Evolutionary conservation across 192 early-diverging fungal species (phyloP), one percentile per base, ranked within the genome.

Genomic region (Chytriomyces hyalinus): DNA sequence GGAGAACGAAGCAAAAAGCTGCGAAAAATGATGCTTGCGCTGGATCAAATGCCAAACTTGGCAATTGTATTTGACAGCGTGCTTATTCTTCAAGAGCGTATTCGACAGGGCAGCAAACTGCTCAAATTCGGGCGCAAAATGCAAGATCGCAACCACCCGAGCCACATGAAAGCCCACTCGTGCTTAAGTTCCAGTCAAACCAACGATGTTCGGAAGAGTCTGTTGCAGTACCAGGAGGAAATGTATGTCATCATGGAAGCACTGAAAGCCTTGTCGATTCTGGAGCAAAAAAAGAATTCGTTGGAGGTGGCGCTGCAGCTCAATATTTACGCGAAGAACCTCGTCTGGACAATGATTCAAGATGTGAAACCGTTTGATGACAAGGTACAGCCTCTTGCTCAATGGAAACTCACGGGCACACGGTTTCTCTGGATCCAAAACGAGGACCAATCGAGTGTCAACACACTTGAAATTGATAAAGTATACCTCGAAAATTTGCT

Each of bases 401-500:
- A 93, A 79, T 90, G 91, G 90, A 87, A 84, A 1, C 53, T 95
- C 57, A 82, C 84, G 0, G 86, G 87, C 74, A 81, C 91, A 8
- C 84, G 85, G 57, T 94, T 94, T 73, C 81, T 79, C 51, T 91
- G 90, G 78, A 80, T 90, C n/a, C 91, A 89, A n/a, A 91, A 93
- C n/a, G 92, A 94, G 66, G 94, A 95, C 70, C 93, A 94, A 82
- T 92, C 93, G 0, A 90, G 84, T 61, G 78, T 83, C 20, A 85
- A 93, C 67, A 90, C 91, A 17, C 80, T 94, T 49, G 93, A 95
- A 65, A 87, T 96, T 17, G 92, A 95, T 80, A 77, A 88, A 69
- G 49, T 94, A 5, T 81, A 87, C 26, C 84, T 95, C 22, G 89
- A 91, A 49, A 95, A 94, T 75, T 61, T 87, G 74, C 44, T 57